Base-by-base conservation (phyloP, 441 rosid genomes). In the Viola pubescens region DNA sequence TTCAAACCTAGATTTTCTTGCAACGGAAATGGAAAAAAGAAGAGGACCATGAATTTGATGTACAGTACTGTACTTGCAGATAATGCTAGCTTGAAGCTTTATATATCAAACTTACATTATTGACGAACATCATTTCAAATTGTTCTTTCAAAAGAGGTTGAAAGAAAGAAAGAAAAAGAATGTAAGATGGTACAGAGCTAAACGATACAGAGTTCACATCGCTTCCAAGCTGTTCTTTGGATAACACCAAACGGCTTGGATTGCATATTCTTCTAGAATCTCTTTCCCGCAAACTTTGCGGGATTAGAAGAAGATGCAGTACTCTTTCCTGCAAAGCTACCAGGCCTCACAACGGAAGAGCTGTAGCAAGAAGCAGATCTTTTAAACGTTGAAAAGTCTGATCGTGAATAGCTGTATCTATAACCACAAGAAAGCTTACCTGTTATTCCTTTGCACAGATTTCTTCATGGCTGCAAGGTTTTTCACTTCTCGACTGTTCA, bases 401-500 rank as follows among this genome's bases (percentile, higher is more conserved):
- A 48, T 39, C 9, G 40, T 2, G 12, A 44, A 6, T 9, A 13
- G 11, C 34, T 12, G 19, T n/a, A 7, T 40, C 14, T n/a, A 44
- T 44, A 3, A 10, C 13, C 7, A 13, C 6, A 34, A 5, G 9
- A 11, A 54, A 63, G 42, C 59, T 75, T 81, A 87, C 97, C 91
- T 72, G 49, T 43, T 61, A 44, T 69, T 66, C 72, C 84, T 78
- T 66, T 79, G 89, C 56, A 79, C 63, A 7, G 86, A 84, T 75
- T 70, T 87, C 76, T 65, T 89, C 70, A 85, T 65, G 37, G 91
- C 97, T 14, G 84, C 75, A 48, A 87, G 78, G 75, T 91, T 91
- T 76, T 81, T 80, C 57, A 87, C 80, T 76, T 91, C 97, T 38
- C 46, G 91, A 77, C 98, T 91, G 87, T 71, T 62, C 65, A 69